Evolutionary conservation across 129 eudicot genomes (phyloP), one percentile per base, ranked within the genome.

Genomic region (Pseudognaphalium luteoalbum): DNA sequence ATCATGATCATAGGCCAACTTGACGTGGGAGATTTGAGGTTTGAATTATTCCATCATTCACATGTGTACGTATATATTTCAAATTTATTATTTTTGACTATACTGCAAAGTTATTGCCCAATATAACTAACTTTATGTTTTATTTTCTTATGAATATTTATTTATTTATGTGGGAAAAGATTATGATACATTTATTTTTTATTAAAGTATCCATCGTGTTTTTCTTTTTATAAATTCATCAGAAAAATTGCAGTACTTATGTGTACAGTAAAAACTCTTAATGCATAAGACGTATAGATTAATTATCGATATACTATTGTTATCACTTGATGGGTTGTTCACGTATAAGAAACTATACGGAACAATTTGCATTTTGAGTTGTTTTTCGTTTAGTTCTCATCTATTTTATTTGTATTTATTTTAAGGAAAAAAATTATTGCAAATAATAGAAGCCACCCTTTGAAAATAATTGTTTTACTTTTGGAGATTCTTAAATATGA

Each of bases 11-110:
- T 54, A 56, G 64, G 76, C 82, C 81, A 78, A 70, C 54, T 78
- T 60, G 71, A 70, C 30, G 71, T 78, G 81, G 0, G 76, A 60
- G 32, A 20, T 41, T 0, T 70, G 71, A 78, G 77, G 57, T 70
- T 30, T 62, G 57, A 44, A 44, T 70, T 39, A 16, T 50, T 68
- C 16, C 20, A 42, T 77, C 60, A 14, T 15, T 68, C 21, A 54
- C 80, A 76, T 35, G 74, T 76, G 28, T 25, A 25, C 28, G 28
- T 25, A 25, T 25, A 25, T 25, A 0, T 25, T 25, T 25, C 74
- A 22, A 3, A 25, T 14, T 17, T 19, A 0, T 56, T 8, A n/a
- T 19, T 17, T 54, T 15, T 17, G 25, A 56, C 28, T 56, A n/a
- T 17, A n/a, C 8, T 17, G n/a, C 22, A 57, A 44, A 44, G 52